phyloP scores from a whole-genome alignment of 2,329 filamentous ascomycete species.

The Venturia carpophila region DNA sequence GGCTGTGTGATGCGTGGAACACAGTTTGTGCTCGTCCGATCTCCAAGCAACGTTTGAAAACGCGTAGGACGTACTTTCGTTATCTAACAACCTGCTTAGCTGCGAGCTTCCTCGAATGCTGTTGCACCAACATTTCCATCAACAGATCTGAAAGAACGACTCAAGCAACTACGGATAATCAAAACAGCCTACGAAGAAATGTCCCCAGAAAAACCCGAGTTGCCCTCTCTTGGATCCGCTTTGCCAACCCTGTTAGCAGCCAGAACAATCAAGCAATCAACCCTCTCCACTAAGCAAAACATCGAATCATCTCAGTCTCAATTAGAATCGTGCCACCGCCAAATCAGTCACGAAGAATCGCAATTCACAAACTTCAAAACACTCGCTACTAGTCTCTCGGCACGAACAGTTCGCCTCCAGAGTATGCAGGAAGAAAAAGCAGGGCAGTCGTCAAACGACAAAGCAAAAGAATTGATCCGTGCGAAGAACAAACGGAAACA shows the following conservation, averaged over 20 bases:
- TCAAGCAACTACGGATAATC: slow-evolving; percentile 45
- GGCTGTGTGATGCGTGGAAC: neutral
- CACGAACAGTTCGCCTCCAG: slow-evolving; percentile 53
- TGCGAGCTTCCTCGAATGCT: slow-evolving; percentile 30
- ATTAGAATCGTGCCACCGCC: slow-evolving; percentile 32
- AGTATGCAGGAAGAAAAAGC: slow-evolving; percentile 50
- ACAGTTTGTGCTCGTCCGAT: neutral
- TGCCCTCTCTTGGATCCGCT: slow-evolving; percentile 59
- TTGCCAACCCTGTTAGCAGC: slow-evolving; percentile 65
- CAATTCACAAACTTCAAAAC: slow-evolving; percentile 41
- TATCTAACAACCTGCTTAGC: slow-evolving; percentile 33
- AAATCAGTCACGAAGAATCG: slow-evolving; percentile 38
- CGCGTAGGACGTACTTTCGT: neutral
- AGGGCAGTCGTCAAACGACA: slow-evolving; percentile 52
- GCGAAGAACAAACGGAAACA: slow-evolving; percentile 53
- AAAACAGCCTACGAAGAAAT: slow-evolving; percentile 59
- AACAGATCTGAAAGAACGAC: slow-evolving; percentile 28
- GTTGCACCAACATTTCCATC: slow-evolving; percentile 28
- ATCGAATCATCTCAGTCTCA: slow-evolving; percentile 40
- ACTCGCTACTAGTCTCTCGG: slow-evolving; percentile 42
- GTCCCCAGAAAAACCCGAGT: slow-evolving; percentile 52
- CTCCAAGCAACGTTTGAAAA: neutral
- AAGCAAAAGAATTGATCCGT: slow-evolving; percentile 54
- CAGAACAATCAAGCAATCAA: slow-evolving; percentile 56
- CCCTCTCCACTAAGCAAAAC: slow-evolving; percentile 56